Evolutionary conservation across 1,284 basidiomycete species (phyloP), one percentile per base, ranked within the genome.

Genomic region (Xerocomus nothofagi): DNA sequence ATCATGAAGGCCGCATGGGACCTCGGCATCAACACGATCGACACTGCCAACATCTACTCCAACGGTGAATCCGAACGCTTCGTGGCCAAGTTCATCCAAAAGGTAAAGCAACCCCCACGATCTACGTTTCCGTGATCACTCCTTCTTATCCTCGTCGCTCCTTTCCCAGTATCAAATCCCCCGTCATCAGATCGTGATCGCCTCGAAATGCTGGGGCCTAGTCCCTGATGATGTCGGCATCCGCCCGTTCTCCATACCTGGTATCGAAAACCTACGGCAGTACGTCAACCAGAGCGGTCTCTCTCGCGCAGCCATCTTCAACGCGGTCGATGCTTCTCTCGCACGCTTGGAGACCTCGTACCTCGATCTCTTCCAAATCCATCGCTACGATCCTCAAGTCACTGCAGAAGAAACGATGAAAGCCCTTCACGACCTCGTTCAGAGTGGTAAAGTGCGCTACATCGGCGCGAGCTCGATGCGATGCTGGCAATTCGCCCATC

Each of bases 21-120:
- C 39, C 56, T 61, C 7, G 75, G 73, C 2, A 65, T 77, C 48
- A 77, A 68, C 47, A 77, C 74, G 15, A 66, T 77, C 50, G 78
- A 80, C 56, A 84, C 84, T 0, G 80, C 82, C 21, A 82, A 85
- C 57, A 63, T 77, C 3, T 81, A 81, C 52, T 78, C 75, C 5
- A 75, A 78, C 44, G 78, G 79, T 7, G 73, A 74, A 47, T 77
- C 74, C 0, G 76, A 78, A 43, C 58, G 62, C 4, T 43, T 78
- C 23, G 55, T 78, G 9, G 81, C 74, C 9, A 77, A 79, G 56
- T 84, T 84, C 40, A 71, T 87, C 53, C 72, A 77, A 49, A 59
- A 72, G 65, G 74, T 70, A 37, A n/a, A n/a, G n/a, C n/a, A n/a
- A n/a, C n/a, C 5, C 17, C 6, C 6, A 2, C 2, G 4, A 20